These are phyloP conservation scores for Filosporella fistucella DNA, from an alignment of 495 filamentous ascomycete species.

Conservation along the genomic window DNA sequence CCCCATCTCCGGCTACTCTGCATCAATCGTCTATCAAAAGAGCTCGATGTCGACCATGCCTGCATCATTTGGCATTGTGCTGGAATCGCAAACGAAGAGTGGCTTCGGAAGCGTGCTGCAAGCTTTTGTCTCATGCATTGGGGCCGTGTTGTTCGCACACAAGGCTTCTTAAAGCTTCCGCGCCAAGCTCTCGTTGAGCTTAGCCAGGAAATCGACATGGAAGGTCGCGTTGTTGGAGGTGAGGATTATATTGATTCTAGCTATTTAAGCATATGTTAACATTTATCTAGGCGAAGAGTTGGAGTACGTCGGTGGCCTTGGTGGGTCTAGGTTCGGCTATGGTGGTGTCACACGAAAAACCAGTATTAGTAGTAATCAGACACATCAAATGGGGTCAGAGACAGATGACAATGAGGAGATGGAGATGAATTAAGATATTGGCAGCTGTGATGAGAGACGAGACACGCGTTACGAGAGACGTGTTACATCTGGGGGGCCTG, in stretches of 20 bases:
- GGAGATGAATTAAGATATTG: constrained; percentile 45
- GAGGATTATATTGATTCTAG: constrained; percentile 17
- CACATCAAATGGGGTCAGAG: constrained; percentile 55
- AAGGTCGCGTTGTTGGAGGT: constrained; percentile 81
- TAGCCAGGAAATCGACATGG: constrained; percentile 88
- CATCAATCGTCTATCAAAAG: constrained; percentile 78
- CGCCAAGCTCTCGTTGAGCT: constrained; percentile 77
- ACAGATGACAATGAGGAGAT: constrained; percentile 67
- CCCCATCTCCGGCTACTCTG: constrained; percentile 85
- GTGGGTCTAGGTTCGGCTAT: constrained; percentile 54
- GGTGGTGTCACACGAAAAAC: constrained; percentile 47
- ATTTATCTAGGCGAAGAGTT: constrained; percentile 52
- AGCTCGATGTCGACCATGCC: constrained; percentile 90
- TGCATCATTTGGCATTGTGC: constrained; percentile 96
- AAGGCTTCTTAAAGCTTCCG: constrained; percentile 76
- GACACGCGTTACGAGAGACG: no score
- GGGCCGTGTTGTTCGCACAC: constrained; percentile 88
- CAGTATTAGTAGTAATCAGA: constrained; percentile 54
- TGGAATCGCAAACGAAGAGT: constrained; percentile 83
- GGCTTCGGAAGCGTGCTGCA: constrained; percentile 82
- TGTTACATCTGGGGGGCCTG: no score
- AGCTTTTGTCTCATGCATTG: constrained; percentile 87
- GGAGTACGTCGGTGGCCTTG: constrained; percentile 69
- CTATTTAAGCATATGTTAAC: constrained; percentile 16
- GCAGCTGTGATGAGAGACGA: no score